These are phyloP conservation scores for Coniferiporia weirii DNA, from an alignment of 1,284 basidiomycete genomes.

Conservation along the genomic window DNA sequence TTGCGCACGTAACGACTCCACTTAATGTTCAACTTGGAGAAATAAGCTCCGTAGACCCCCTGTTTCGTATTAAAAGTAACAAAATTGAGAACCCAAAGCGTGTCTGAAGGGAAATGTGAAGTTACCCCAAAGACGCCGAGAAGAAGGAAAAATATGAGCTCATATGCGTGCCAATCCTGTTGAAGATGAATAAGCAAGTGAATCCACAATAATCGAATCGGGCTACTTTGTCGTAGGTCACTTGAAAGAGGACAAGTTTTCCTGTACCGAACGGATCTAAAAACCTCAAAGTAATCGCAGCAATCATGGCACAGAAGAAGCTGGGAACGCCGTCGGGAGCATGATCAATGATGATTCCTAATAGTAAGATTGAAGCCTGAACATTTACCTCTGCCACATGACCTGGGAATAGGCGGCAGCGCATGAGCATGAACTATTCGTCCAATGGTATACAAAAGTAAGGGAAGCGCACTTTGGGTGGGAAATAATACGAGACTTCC, in stretches of 20 bases:
- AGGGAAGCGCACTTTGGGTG: slow-evolving; percentile 63
- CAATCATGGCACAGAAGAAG: slow-evolving; percentile 95
- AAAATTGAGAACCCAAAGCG: slow-evolving; percentile 10
- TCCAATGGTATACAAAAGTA: slow-evolving; percentile 19
- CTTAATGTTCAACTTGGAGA: slow-evolving; percentile 86
- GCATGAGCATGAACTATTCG: slow-evolving; percentile 4
- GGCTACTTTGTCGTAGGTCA: slow-evolving; percentile 78
- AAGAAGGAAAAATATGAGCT: slow-evolving; percentile 78
- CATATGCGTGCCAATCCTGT: slow-evolving; percentile 86
- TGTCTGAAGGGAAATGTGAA: neutral
- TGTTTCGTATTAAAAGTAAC: slow-evolving; percentile 27
- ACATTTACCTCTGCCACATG: slow-evolving; percentile 81
- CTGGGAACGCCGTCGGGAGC: slow-evolving; percentile 31
- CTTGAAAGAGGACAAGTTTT: slow-evolving; percentile 83
- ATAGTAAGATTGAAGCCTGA: neutral
- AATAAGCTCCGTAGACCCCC: slow-evolving; percentile 93
- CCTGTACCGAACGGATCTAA: slow-evolving; percentile 90
- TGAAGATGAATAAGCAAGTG: neutral
- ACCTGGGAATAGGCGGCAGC: slow-evolving; percentile 33
- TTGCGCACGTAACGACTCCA: slow-evolving; percentile 84
- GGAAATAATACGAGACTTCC: slow-evolving; percentile 95
- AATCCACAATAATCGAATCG: slow-evolving; percentile 5
- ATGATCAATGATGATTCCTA: neutral
- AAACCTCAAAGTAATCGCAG: slow-evolving; percentile 82
- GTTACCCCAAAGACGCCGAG: slow-evolving; percentile 83